These are phyloP conservation scores for Pyropia yezoensis DNA, from an alignment of 23 red algal genomes.

Conservation along the genomic window DNA sequence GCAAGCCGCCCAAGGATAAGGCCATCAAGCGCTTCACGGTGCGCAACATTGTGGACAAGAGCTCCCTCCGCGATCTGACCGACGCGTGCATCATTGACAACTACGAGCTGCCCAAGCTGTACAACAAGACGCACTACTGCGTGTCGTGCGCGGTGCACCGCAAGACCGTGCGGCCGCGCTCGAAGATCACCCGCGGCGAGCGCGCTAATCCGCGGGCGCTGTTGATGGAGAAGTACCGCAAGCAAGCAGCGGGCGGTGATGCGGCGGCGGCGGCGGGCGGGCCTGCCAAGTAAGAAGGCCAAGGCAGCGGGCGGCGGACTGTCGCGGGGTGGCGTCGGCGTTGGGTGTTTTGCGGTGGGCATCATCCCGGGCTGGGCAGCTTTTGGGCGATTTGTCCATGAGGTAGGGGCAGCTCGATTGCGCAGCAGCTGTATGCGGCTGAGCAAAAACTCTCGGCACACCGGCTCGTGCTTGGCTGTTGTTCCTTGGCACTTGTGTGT, in stretches of 20 bases:
- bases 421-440: no score
- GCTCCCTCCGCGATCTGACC: conserved; percentile 75
- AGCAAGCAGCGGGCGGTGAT: conserved; percentile 4
- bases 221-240: conserved; percentile 67
- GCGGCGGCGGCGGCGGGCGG: no score
- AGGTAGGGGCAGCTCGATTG: no score
- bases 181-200: conserved; percentile 34
- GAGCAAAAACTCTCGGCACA: no score
- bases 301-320: no score
- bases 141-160: conserved; percentile 96
- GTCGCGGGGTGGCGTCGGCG: no score
- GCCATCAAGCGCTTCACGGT: conserved; percentile 96
- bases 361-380: no score
- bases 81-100: conserved; percentile 79
- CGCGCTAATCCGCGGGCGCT: conserved; percentile 36
- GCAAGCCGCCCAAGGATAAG: conserved; percentile 87
- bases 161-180: conserved; percentile 83
- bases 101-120: conserved; percentile 91
- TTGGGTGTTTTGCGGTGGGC: no score
- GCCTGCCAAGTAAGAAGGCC: no score
- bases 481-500: no score
- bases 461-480: no score
- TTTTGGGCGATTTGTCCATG: no score
- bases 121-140: conserved; percentile 94
- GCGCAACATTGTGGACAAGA: conserved; percentile 89